A percentile compares a stretch with the other conserved stretches of the same genome.
Evolutionary conservation across 2,329 filamentous ascomycete genomes (phyloP).

Genomic region (Fusarium sacchari): DNA sequence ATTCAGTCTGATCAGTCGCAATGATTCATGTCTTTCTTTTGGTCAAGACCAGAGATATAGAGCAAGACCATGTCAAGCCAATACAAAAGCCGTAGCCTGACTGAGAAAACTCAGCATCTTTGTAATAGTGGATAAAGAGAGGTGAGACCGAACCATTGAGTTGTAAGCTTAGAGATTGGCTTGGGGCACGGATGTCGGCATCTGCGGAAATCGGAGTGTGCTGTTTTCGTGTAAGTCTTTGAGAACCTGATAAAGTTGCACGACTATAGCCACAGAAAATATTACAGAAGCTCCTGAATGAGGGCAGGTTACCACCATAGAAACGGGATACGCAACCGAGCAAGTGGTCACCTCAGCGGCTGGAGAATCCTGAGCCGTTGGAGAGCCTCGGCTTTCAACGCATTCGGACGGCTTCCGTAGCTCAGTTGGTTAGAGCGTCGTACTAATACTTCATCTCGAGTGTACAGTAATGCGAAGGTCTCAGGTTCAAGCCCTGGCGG

Average conservation of each 20-base stretch:
- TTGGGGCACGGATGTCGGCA: background rate
- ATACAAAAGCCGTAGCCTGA: background rate
- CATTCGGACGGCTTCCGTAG: conserved; percentile 2
- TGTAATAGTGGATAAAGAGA: background rate
- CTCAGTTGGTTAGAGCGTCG: conserved; percentile 1
- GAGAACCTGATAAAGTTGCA: background rate
- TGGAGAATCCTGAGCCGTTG: accelerated
- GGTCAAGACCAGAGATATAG: background rate
- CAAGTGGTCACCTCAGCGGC: background rate
- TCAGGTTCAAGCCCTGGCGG: background rate
- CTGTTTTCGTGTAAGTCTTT: background rate
- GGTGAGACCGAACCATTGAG: accelerated
- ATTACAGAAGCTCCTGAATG: background rate
- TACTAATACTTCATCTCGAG: background rate
- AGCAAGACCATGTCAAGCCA: no score
- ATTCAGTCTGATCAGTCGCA: background rate
- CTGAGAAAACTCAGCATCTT: background rate
- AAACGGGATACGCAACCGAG: background rate
- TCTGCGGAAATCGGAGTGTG: background rate
- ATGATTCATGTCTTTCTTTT: background rate
- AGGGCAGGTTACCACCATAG: background rate
- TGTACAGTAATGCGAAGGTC: background rate
- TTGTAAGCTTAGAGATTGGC: background rate
- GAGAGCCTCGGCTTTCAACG: background rate
- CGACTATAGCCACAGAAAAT: background rate